Evolutionary conservation across 768 basidiomycete genomes (phyloP).

Genomic region (Panaeolus cyanescens): DNA sequence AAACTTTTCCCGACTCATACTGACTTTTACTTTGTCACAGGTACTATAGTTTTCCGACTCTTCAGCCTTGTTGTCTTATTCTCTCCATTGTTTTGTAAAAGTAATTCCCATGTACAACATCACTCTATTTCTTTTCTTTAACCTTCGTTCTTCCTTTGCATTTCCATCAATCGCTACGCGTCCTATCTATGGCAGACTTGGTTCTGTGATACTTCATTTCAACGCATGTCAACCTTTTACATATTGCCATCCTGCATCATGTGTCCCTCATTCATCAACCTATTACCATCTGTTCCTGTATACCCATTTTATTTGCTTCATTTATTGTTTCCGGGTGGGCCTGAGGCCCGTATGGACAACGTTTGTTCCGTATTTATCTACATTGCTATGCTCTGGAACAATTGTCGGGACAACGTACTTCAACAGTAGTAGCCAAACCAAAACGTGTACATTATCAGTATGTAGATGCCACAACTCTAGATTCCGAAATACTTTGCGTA

Average conservation of each 20-base stretch:
- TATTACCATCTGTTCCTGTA: slow-evolving; percentile 10
- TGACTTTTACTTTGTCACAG: not conserved
- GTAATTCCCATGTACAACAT: not conserved
- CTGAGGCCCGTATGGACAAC: not conserved
- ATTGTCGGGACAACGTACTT: slow-evolving; percentile 6
- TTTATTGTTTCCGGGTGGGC: slow-evolving; percentile 12
- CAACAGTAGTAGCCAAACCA: not conserved
- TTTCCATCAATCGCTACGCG: not conserved
- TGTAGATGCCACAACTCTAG: slow-evolving; percentile 4
- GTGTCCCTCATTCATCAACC: not conserved
- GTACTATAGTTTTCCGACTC: not conserved
- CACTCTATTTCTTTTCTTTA: not conserved
- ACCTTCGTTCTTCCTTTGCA: not conserved
- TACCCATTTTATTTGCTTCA: slow-evolving; percentile 15
- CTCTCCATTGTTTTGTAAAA: not conserved
- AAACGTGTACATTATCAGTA: slow-evolving; percentile 6
- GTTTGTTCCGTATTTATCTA: slow-evolving; percentile 5
- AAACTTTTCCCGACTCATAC: not conserved
- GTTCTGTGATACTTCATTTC: not conserved
- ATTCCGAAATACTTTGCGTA: not conserved
- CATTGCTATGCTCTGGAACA: slow-evolving; percentile 3
- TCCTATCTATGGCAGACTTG: slow-evolving; percentile 1
- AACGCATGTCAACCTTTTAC: slow-evolving; percentile 1
- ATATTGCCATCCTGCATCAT: not conserved
- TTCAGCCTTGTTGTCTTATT: not conserved